Conservation (phyloP, 371 early-diverging fungal species). For the Mycotypha africana region DNA sequence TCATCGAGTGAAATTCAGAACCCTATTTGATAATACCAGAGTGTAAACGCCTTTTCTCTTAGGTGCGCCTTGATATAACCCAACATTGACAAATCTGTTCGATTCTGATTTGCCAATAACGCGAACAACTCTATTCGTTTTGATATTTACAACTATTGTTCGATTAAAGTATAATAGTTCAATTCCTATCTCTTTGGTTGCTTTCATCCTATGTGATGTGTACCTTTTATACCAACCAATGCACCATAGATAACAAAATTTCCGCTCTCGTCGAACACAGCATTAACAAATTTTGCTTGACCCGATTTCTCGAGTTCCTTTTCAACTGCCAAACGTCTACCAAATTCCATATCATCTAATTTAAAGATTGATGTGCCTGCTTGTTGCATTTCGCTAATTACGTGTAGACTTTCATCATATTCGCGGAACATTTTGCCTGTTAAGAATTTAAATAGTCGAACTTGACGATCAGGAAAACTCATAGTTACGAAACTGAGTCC, state of each 20-base stretch:
- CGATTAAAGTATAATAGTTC: too few relatives aligned
- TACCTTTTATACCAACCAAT: constrained; percentile 88
- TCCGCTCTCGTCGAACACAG: constrained; percentile 91
- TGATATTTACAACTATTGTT: constrained; percentile 74
- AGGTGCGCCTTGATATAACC: constrained; percentile 87
- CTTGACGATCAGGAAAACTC: constrained; percentile 77
- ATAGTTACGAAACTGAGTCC: constrained; percentile 81
- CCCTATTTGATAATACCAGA: constrained; percentile 38
- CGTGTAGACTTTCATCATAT: constrained; percentile 85
- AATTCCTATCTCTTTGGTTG: too few relatives aligned
- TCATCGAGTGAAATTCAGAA: not conserved
- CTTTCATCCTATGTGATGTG: too few relatives aligned
- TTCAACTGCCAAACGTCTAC: constrained; percentile 87
- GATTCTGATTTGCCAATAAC: constrained; percentile 89
- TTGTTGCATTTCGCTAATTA: constrained; percentile 86
- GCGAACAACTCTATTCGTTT: constrained; percentile 76
- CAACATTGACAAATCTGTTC: constrained; percentile 84
- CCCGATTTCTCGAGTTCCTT: constrained; percentile 76
- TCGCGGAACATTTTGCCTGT: constrained; percentile 86
- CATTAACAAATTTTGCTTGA: constrained; percentile 68
- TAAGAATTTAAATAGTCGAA: constrained; percentile 79
- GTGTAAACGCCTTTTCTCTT: constrained; percentile 71
- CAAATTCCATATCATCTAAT: constrained; percentile 97
- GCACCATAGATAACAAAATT: constrained; percentile 87
- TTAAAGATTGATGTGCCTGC: constrained; percentile 71